These are phyloP conservation scores for Penstemon barbatus DNA, from an alignment of 257 asterid genomes.

Conservation along the genomic window DNA sequence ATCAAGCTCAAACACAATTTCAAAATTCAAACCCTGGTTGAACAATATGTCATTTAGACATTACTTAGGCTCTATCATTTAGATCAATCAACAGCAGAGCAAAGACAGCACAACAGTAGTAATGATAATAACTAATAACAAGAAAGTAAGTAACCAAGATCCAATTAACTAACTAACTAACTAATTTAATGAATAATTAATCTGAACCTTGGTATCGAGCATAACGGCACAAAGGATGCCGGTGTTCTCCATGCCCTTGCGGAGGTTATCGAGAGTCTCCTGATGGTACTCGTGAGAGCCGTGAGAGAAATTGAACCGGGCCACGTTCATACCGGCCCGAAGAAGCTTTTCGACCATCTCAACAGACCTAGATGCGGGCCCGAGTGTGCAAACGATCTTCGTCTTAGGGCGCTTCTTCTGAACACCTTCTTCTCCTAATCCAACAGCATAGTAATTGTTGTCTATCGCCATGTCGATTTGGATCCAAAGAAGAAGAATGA, in stretches of 20 bases:
- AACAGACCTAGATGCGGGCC: slow-evolving; percentile 31
- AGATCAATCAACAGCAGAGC: too few species aligned
- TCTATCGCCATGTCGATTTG: not conserved
- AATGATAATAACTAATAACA: not conserved
- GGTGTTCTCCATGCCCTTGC: slow-evolving; percentile 27
- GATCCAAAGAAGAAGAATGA: too few species aligned
- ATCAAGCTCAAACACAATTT: too few species aligned
- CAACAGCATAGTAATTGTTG: not conserved
- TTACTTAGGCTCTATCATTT: too few species aligned
- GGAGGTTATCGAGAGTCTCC: slow-evolving; percentile 31
- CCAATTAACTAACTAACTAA: not conserved
- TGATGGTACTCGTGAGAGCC: slow-evolving; percentile 33
- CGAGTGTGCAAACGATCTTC: slow-evolving; percentile 32
- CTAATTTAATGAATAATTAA: not conserved
- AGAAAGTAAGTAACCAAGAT: not conserved
- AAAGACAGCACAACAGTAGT: too few species aligned
- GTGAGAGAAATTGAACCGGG: slow-evolving; percentile 32
- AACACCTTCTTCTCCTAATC: not conserved
- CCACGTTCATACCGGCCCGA: slow-evolving; percentile 32
- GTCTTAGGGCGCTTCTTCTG: slow-evolving; percentile 22
- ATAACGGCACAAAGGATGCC: slow-evolving; percentile 31
- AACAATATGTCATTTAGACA: too few species aligned
- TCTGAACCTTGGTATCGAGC: slow-evolving; percentile 28
- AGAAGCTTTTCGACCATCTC: slow-evolving; percentile 31
- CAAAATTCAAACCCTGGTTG: too few species aligned